Evolutionary conservation across 192 early-diverging fungal genomes (phyloP).

Genomic region (Lobosporangium transversale): DNA sequence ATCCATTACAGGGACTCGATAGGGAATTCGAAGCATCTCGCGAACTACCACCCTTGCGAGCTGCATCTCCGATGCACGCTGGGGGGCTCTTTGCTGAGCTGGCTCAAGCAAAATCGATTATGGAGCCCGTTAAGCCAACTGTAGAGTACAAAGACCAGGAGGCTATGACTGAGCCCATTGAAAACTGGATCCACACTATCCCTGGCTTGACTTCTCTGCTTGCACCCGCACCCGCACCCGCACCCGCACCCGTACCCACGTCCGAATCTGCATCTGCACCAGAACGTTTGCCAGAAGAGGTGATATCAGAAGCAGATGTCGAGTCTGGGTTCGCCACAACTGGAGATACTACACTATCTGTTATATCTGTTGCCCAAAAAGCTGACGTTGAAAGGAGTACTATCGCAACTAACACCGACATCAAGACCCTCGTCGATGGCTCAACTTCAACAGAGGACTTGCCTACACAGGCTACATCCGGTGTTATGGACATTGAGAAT

Average conservation of each 20-base stretch:
- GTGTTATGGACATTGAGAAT: not conserved
- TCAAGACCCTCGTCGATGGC: conserved; percentile 1
- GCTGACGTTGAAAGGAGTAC: conserved; percentile 2
- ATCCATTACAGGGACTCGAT: not conserved
- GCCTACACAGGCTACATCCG: not conserved
- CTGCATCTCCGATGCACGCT: conserved; percentile 8
- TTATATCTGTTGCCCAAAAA: not conserved
- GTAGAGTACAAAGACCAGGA: conserved; percentile 47
- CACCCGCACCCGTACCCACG: not conserved
- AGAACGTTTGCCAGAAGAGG: not conserved
- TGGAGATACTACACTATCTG: not conserved
- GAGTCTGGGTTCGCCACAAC: not conserved
- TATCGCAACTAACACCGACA: conserved; percentile 12
- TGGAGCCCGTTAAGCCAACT: conserved; percentile 11
- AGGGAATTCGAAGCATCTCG: not conserved
- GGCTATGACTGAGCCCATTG: conserved; percentile 42
- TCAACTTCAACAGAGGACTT: conserved; percentile 12
- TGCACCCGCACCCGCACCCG: not conserved
- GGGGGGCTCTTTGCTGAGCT: conserved; percentile 52
- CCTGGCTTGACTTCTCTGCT: too few species aligned
- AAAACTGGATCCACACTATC: conserved; percentile 50
- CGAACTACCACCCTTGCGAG: not conserved
- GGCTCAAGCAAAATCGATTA: conserved; percentile 32
- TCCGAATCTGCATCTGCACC: not conserved
- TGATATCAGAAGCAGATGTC: not conserved